phyloP scores from a whole-genome alignment of 225 moss, liverwort and hornwort genomes.

The Polytrichum commune region DNA sequence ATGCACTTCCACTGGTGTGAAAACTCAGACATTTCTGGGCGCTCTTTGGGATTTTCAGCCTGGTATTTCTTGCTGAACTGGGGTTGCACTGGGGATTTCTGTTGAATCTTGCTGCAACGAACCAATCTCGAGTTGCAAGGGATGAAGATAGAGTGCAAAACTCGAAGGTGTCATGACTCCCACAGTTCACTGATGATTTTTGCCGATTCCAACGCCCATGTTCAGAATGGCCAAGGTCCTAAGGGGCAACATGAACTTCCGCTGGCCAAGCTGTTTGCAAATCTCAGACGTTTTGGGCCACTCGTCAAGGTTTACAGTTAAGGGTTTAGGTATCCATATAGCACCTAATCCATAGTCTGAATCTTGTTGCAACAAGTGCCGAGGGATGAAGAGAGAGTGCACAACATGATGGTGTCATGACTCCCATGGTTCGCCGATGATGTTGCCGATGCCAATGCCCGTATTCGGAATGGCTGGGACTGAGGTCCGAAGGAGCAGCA shows the following conservation, averaged over 20 bases:
- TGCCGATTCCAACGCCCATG: background rate
- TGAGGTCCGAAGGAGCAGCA: slow-evolving; percentile 48
- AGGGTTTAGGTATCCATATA: slow-evolving; percentile 19
- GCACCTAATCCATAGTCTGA: too few relatives aligned
- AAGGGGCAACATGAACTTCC: slow-evolving; percentile 55
- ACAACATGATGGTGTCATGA: slow-evolving; percentile 23
- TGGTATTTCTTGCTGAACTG: slow-evolving; percentile 43
- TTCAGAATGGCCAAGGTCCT: slow-evolving; percentile 25
- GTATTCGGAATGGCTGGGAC: slow-evolving; percentile 20
- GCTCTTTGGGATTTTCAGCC: slow-evolving; percentile 41
- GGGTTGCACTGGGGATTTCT: background rate
- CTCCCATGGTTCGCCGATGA: slow-evolving; percentile 56
- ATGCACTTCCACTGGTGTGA: slow-evolving; percentile 57
- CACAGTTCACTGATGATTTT: too few relatives aligned
- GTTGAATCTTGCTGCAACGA: too few relatives aligned
- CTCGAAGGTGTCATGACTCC: too few relatives aligned
- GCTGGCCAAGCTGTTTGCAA: slow-evolving; percentile 43
- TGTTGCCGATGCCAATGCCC: slow-evolving; percentile 24
- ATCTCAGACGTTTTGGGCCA: slow-evolving; percentile 47
- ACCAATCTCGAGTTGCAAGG: background rate
- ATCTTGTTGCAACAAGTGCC: background rate
- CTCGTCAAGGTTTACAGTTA: slow-evolving; percentile 39
- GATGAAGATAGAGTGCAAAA: background rate
- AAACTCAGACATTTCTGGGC: slow-evolving; percentile 43
- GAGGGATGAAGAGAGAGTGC: slow-evolving; percentile 1